A percentile compares a stretch with the other conserved stretches of the same genome.
Conservation (phyloP, 139 green algal genomes). For the Pleodorina starrii region DNA sequence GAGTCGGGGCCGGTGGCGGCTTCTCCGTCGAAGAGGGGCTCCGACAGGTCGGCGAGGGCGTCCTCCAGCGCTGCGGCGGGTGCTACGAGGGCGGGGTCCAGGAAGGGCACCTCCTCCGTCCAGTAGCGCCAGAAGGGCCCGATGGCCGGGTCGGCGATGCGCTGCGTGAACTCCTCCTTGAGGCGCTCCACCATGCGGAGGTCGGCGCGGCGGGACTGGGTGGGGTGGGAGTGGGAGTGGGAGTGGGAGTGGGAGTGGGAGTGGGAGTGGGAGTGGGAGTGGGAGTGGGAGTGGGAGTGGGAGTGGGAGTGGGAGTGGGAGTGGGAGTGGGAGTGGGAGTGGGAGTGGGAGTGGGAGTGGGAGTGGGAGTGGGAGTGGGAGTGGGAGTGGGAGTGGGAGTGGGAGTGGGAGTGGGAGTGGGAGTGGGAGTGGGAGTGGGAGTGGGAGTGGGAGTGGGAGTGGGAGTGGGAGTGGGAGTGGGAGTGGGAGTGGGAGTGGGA, state of each 20-base stretch:
- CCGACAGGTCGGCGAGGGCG: neutral
- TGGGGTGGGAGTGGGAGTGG: neutral
- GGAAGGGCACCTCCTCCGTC: neutral
- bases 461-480: too few relatives aligned
- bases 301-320: neutral
- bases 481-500: too few relatives aligned
- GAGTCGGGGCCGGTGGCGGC: neutral
- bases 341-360: neutral
- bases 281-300: neutral
- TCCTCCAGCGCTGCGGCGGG: neutral
- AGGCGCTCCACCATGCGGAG: neutral
- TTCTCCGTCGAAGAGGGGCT: neutral
- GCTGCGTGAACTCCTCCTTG: neutral
- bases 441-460: too few relatives aligned
- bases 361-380: too few relatives aligned
- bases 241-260: neutral
- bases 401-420: too few relatives aligned
- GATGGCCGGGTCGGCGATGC: neutral
- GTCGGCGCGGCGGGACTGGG: neutral
- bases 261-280: neutral
- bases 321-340: neutral
- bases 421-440: too few relatives aligned
- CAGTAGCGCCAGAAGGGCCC: conserved; percentile 41
- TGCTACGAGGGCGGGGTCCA: neutral
- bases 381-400: too few relatives aligned